phyloP scores from a whole-genome alignment of 108 stramenopile genomes.

The Pseudonitzschia multiseries region DNA sequence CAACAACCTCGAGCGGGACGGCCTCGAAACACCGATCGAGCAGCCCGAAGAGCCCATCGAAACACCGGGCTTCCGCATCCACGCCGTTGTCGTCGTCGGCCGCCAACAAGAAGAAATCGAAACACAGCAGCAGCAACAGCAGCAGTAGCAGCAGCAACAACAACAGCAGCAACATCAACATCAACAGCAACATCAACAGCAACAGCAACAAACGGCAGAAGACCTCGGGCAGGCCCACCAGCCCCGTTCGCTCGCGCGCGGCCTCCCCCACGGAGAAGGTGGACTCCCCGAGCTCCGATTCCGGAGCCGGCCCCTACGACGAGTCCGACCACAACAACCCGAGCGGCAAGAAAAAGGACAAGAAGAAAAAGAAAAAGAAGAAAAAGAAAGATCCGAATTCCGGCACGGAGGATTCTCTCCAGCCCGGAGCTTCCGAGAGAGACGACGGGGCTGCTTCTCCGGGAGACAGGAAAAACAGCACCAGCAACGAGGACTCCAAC shows the following conservation, averaged over 20 bases:
- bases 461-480: conserved; percentile 22
- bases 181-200: not conserved
- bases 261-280: not conserved
- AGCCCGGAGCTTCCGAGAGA: not conserved
- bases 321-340: not conserved
- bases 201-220: not conserved
- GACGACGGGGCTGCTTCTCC: not conserved
- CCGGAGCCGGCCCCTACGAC: not conserved
- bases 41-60: not conserved
- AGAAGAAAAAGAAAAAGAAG: conserved; percentile 24
- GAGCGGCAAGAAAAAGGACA: conserved; percentile 8
- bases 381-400: not conserved
- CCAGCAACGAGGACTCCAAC: conserved; percentile 3
- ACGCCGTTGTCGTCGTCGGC: not conserved
- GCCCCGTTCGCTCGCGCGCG: not conserved
- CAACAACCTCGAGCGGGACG: not conserved
- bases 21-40: conserved; percentile 9
- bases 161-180: no score
- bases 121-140: not conserved
- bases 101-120: not conserved
- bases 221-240: not conserved
- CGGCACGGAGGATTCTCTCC: not conserved
- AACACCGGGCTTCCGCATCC: not conserved
- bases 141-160: not conserved
- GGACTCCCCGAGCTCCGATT: not conserved